Conservation (phyloP, 495 filamentous ascomycete genomes). For the Polyplosphaeria fusca region DNA sequence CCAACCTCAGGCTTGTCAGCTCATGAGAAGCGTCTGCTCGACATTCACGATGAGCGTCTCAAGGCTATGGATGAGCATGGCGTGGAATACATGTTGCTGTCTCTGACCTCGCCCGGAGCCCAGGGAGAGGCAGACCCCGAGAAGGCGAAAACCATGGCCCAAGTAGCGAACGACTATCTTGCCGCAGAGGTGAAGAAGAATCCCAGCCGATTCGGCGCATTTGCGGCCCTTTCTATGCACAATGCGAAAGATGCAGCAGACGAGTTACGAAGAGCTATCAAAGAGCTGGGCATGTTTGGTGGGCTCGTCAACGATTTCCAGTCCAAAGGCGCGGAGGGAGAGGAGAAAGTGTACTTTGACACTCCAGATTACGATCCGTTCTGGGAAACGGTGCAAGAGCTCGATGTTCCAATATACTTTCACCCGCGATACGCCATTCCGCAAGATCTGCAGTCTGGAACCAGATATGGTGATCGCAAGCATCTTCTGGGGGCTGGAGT, state of each 20-base stretch:
- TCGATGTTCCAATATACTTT: constrained; percentile 36
- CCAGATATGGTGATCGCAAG: constrained; percentile 25
- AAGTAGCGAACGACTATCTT: constrained; percentile 34
- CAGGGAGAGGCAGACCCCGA: constrained; percentile 29
- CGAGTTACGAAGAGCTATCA: constrained; percentile 28
- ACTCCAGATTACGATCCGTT: constrained; percentile 25
- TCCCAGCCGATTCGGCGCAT: constrained; percentile 25
- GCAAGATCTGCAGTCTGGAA: constrained; percentile 18
- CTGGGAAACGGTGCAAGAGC: constrained; percentile 32
- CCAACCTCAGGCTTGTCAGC: constrained; percentile 16
- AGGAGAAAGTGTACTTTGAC: constrained; percentile 27
- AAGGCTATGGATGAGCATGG: constrained; percentile 31
- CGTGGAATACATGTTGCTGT: constrained; percentile 30
- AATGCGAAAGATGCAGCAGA: constrained; percentile 26
- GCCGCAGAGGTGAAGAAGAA: constrained; percentile 24
- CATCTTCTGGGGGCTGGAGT: constrained; percentile 22
- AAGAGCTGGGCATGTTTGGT: constrained; percentile 32
- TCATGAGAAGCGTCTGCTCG: constrained; percentile 26
- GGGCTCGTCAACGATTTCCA: constrained; percentile 32
- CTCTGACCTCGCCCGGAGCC: constrained; percentile 25
- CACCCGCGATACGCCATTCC: constrained; percentile 27
- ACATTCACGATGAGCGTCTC: constrained; percentile 29
- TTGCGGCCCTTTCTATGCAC: constrained; percentile 30
- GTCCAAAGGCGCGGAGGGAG: constrained; percentile 15
- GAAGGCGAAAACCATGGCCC: constrained; percentile 24